phyloP scores from a whole-genome alignment of 2,329 filamentous ascomycete genomes.

The Orbilia javanica region DNA sequence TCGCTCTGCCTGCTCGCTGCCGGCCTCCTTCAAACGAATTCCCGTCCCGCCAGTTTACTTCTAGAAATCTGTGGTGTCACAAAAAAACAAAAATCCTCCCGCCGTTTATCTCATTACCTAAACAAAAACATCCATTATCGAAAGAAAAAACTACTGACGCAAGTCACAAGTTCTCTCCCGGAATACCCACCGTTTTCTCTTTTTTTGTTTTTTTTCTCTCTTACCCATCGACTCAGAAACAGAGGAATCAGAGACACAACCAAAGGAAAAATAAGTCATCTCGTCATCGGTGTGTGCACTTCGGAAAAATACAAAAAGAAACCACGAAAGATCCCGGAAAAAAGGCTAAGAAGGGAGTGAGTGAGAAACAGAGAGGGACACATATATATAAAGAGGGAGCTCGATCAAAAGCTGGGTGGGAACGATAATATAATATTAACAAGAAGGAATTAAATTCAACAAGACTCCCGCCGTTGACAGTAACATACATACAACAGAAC shows the following conservation, averaged over 20 bases:
- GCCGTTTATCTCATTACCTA: conserved; percentile 16
- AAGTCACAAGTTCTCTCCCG: not conserved
- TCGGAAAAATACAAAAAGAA: not conserved
- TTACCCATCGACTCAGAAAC: not conserved
- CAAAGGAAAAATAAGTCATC: not conserved
- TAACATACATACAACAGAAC: too few relatives aligned
- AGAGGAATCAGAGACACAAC: not conserved
- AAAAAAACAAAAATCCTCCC: too few relatives aligned
- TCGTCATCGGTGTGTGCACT: not conserved
- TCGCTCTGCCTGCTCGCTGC: not conserved
- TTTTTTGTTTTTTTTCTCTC: too few relatives aligned
- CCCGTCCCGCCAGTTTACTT: not conserved
- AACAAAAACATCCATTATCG: conserved; percentile 26
- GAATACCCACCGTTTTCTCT: not conserved
- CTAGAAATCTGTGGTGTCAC: conserved; percentile 16
- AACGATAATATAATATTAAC: too few relatives aligned
- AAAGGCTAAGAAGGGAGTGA: too few relatives aligned
- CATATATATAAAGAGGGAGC: too few relatives aligned
- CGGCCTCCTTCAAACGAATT: not conserved
- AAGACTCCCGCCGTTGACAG: not conserved
- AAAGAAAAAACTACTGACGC: conserved; percentile 1
- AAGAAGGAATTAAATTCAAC: not conserved
- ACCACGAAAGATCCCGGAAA: conserved; percentile 19
- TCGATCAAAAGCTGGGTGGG: not conserved
- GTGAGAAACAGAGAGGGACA: too few relatives aligned